Base-by-base conservation (phyloP, 768 basidiomycete genomes). In the Sporobolomyces pararoseus region DNA sequence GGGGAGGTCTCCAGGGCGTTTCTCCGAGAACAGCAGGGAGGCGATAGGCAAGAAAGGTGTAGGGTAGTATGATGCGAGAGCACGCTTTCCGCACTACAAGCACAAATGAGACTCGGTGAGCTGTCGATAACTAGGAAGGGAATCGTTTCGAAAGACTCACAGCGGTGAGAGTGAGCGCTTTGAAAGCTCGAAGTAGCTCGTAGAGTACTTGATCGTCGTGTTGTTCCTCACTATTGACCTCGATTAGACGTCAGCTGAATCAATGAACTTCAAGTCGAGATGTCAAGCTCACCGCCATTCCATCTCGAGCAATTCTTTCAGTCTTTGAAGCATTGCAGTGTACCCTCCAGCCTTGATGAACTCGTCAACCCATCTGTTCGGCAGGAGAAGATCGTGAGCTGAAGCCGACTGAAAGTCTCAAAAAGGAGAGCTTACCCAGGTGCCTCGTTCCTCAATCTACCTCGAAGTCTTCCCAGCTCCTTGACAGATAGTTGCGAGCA, bases 151-250 rank as follows among this genome's bases (percentile, higher is more conserved):
- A 25, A 21, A 58, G 23, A 65, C 80, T 68, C 29, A 79, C 78
- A 31, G 78, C 77, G 0, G 80, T 80, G 0, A 94, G 95, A 0
- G 90, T 88, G 4, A 99, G 83, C 0, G 90, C 96, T 80, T 96
- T 96, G 80, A 98, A 86, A 81, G 93, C 97, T 3, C 92, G 87
- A 47, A 98, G 82, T 2, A 98, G 81, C 79, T 97, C 94, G 73
- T 95, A 88, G 21, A 99, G 82, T 50, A 96, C 83, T 78, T 96
- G 88, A 77, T 98, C 96, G 77, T 96, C 96, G 73, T 96, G 95
- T 77, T 98, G 95, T 78, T 99, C 96, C 79, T 98, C 95, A 72
- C 93, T 93, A 3, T 29, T n/a, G n/a, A n/a, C n/a, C n/a, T n/a
- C n/a, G n/a, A n/a, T n/a, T n/a, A n/a, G n/a, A n/a, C n/a, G n/a